Conservation (phyloP, 2,329 filamentous ascomycete genomes). For the Ophiostoma ips region DNA sequence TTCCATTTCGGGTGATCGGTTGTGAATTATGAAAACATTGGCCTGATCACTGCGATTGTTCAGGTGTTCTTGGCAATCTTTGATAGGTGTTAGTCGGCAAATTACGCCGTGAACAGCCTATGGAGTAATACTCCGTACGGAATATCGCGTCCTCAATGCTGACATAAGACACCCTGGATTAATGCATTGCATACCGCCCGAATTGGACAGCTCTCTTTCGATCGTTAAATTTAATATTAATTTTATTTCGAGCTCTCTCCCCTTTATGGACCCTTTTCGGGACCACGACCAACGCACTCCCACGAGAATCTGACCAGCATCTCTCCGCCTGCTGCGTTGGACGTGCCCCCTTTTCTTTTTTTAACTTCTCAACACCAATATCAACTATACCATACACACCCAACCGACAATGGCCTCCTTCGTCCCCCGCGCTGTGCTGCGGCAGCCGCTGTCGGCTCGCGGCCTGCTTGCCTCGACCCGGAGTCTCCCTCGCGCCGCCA, state of each 20-base stretch:
- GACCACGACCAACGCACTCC: neutral
- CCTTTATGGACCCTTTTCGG: too few relatives aligned
- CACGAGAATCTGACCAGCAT: neutral
- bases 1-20: too few relatives aligned
- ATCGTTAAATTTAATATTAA: neutral
- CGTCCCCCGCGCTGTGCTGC: slow-evolving; percentile 7
- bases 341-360: too few relatives aligned
- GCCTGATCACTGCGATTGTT: too few relatives aligned
- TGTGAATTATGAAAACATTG: too few relatives aligned
- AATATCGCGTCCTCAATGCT: too few relatives aligned
- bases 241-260: neutral
- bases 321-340: neutral
- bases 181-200: neutral
- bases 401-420: slow-evolving; percentile 5
- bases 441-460: slow-evolving; percentile 2
- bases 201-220: neutral
- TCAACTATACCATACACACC: neutral
- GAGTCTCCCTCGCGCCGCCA: neutral
- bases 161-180: neutral
- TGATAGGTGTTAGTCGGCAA: too few relatives aligned
- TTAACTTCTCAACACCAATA: too few relatives aligned
- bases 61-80: too few relatives aligned
- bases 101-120: too few relatives aligned
- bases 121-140: too few relatives aligned
- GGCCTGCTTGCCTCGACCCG: neutral